Percentiles rank a stretch among this genome's conserved stretches.
Evolutionary conservation across 129 eudicot species (phyloP).

Genomic region (Erigeron canadensis): DNA sequence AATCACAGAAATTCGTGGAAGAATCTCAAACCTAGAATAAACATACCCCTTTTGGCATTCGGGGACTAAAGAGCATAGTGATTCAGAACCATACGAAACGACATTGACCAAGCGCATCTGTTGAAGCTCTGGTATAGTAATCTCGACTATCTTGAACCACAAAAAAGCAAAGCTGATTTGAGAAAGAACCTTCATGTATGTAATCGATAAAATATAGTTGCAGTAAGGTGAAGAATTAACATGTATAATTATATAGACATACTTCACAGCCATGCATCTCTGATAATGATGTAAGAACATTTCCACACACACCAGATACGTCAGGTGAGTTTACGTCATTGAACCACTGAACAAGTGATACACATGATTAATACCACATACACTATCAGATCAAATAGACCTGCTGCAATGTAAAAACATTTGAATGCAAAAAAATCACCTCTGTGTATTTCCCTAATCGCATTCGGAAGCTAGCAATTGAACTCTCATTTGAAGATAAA

Average conservation of each 20-base stretch:
- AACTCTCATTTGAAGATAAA: not conserved
- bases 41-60: slow-evolving; percentile 4
- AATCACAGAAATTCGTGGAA: not conserved
- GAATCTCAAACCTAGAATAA: not conserved
- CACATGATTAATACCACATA: not conserved
- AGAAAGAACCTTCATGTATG: not conserved
- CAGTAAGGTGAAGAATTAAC: not conserved
- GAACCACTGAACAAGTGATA: slow-evolving; percentile 2
- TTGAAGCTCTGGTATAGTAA: slow-evolving; percentile 10
- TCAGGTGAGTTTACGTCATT: slow-evolving; percentile 6
- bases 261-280: slow-evolving; percentile 8
- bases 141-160: slow-evolving; percentile 7
- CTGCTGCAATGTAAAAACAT: not conserved
- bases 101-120: not conserved
- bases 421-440: not conserved
- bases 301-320: not conserved
- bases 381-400: not conserved
- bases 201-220: not conserved
- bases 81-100: slow-evolving; percentile 14
- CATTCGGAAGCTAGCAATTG: not conserved
- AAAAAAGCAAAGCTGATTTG: not conserved
- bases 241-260: not conserved
- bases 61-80: slow-evolving; percentile 6
- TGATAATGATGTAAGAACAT: slow-evolving; percentile 10
- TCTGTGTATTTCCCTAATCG: slow-evolving; percentile 13